Evolutionary conservation across 1,139 yeast genomes (phyloP), one percentile per base, ranked within the genome.

Genomic region (Taiozyma onychis): DNA sequence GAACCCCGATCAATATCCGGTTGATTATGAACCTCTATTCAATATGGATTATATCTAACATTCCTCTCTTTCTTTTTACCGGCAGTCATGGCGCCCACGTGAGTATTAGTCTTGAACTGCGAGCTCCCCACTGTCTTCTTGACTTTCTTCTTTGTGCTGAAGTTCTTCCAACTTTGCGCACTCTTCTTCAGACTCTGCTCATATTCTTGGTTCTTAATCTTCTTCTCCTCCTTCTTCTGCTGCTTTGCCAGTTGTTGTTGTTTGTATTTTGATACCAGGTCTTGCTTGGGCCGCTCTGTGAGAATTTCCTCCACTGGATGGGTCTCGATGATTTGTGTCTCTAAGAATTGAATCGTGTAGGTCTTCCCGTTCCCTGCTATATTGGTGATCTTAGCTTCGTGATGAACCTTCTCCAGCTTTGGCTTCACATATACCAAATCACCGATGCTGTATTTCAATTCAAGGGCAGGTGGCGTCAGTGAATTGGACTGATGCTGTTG

Each of bases 141-240:
- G 11, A 54, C 55, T 37, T 54, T 52, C 48, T 64, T 60, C 47
- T 63, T 62, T 30, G 62, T 61, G 24, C 61, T 57, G 48, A 69
- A 69, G 46, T 55, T 56, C 46, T 67, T 65, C 72, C 73, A 69
- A 47, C 63, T 66, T 44, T 57, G 53, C 43, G 65, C 66, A 37
- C 63, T 58, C 18, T 58, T 56, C 41, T 64, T 61, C n/a, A 57
- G 27, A 10, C 24, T 45, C 16, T 49, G 39, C n/a, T 54, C 60
- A n/a, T 54, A 48, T 30, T 46, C 44, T 14, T 45, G 51, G 11
- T 44, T 44, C 44, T 55, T 50, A 5, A 47, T 46, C n/a, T 44
- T 41, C 9, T 46, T 26, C 11, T 48, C 41, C 24, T 46, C 46
- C 16, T 44, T 37, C 10, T 46, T 22, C n/a, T 48, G 42, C 32